Conservation (phyloP, 2,329 filamentous ascomycete species). For the Aspergillus brasiliensis region DNA sequence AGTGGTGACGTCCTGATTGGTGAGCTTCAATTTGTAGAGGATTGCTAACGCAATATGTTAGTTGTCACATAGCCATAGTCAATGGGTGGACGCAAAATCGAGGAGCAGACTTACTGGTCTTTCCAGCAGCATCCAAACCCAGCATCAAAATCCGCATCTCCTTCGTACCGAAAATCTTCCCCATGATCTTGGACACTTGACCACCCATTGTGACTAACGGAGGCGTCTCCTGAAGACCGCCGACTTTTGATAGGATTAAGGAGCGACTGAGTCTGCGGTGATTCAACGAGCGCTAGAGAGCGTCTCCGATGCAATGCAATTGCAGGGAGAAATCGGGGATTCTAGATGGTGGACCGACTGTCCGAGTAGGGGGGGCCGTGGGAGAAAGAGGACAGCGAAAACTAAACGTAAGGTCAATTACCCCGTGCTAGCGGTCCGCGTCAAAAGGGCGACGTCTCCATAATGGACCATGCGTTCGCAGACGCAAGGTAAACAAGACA, state of each 20-base stretch:
- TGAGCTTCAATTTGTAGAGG: constrained; percentile 96
- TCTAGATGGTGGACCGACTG: constrained; percentile 4
- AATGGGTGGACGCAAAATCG: background rate
- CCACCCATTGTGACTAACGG: constrained; percentile 72
- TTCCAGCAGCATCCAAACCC: constrained; percentile 94
- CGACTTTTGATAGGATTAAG: background rate
- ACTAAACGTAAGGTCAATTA: constrained; percentile 10
- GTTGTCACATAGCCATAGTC: background rate
- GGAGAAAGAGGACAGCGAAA: constrained; percentile 4
- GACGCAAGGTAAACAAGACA: constrained; percentile 16
- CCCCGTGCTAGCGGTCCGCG: constrained; percentile 11
- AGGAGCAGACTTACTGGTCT: constrained; percentile 66
- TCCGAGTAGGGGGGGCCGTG: constrained; percentile 9
- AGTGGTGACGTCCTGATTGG: constrained; percentile 92
- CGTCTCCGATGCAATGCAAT: background rate
- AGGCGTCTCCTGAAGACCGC: constrained; percentile 18
- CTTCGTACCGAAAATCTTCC: constrained; percentile 98
- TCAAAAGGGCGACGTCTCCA: constrained; percentile 17
- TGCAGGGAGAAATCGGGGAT: background rate
- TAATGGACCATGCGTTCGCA: constrained; percentile 8
- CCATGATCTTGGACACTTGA: constrained; percentile 93
- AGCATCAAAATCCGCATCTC: constrained; percentile 99
- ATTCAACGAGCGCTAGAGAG: background rate
- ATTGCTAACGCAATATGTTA: constrained; percentile 59
- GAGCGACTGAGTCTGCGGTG: background rate